Percentiles rank a stretch among this genome's conserved stretches.
Evolutionary conservation across 2,329 filamentous ascomycete species (phyloP).

Genomic region (Colletotrichum somersetense): DNA sequence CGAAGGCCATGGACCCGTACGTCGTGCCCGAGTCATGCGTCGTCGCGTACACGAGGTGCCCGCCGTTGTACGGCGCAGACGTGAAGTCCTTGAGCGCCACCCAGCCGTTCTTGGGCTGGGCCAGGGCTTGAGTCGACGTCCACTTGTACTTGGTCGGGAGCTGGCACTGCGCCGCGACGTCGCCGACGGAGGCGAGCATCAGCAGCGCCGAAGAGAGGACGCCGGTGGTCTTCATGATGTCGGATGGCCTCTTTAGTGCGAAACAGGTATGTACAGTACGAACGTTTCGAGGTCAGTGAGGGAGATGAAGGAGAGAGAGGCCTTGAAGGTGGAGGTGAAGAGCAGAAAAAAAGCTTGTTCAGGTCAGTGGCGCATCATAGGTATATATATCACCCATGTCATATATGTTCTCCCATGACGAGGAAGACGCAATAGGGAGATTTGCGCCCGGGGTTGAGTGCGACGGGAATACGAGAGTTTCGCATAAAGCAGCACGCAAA

Average conservation of each 20-base stretch:
- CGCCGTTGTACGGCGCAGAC: conserved; percentile 63
- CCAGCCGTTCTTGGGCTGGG: conserved; percentile 66
- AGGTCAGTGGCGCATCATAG: background rate
- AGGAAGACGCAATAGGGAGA: background rate
- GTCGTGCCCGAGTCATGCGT: conserved; percentile 56
- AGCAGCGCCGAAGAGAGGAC: conserved; percentile 21
- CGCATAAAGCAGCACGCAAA: background rate
- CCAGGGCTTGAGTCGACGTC: conserved; percentile 64
- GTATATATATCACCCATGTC: background rate
- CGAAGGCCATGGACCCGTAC: conserved; percentile 72
- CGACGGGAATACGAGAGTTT: background rate
- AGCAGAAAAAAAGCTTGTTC: background rate
- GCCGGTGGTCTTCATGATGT: conserved; percentile 2
- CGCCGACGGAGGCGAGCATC: conserved; percentile 43
- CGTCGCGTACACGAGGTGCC: conserved; percentile 72
- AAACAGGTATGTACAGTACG: background rate
- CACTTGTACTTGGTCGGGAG: conserved; percentile 69
- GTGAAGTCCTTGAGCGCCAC: conserved; percentile 74
- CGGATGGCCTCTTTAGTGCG: no score
- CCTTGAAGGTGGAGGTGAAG: background rate
- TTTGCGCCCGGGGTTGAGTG: background rate
- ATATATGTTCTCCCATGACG: background rate
- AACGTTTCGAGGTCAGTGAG: background rate
- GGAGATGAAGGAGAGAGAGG: background rate
- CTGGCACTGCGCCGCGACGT: conserved; percentile 53